Evolutionary conservation across 306 rosid species (phyloP), one percentile per base, ranked within the genome.

Genomic region (Mimosa bimucronata): DNA sequence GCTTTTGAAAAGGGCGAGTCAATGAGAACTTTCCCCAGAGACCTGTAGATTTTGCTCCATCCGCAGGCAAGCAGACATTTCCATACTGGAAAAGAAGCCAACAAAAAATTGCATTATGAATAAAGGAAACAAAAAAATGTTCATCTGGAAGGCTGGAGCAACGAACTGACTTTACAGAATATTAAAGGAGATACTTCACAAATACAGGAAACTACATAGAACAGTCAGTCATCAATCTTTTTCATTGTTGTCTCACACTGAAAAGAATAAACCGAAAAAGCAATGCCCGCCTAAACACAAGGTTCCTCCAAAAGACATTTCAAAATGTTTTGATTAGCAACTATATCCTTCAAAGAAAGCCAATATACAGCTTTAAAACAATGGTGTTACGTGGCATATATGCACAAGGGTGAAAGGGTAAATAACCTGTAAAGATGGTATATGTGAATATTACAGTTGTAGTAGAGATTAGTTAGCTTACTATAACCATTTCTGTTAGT

Each of bases 21-120:
- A 13, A 60, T 15, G 76, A 71, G 70, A 5, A 23, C 66, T 45
- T 78, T 79, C 16, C 50, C 25, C 2, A 75, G 76, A 72, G 76
- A 84, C 82, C 77, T 57, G 83, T 57, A 57, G 53, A 68, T 68
- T 41, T 13, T 41, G 73, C 16, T 41, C 9, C 71, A 57, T 71
- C 45, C 81, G 42, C 29, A 74, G 26, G 66, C 37, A 62, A 85
- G 34, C 18, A 80, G 61, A 46, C 42, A 68, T 46, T 45, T 41
- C 26, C 9, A 57, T 15, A 69, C 57, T 44, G 66, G 67, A 70
- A 71, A 77, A 74, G 69, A 66, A 41, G 80, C 70, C 77, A 73
- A 77, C 71, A 42, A 79, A 53, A 44, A 77, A 52, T 15, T 34
- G 77, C 53, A 50, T 28, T 65, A 60, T 46, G 77, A 34, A 61